These are phyloP conservation scores for Hirsutella rhossiliensis DNA, from an alignment of 2,329 filamentous ascomycete genomes.

Conservation along the genomic window DNA sequence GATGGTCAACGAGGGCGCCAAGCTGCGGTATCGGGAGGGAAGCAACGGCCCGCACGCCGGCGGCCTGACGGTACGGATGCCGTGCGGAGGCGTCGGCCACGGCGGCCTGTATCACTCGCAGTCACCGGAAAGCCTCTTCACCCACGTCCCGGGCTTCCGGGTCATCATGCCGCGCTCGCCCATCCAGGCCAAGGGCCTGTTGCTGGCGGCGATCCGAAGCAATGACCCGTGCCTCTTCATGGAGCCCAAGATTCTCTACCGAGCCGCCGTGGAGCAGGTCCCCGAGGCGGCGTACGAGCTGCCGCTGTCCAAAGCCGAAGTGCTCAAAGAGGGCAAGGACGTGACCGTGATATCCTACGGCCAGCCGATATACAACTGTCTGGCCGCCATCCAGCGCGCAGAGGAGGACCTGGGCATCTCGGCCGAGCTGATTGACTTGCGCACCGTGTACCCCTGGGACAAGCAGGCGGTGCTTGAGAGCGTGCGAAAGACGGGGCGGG, in stretches of 20 bases:
- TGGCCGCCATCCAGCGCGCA: slow-evolving; percentile 61
- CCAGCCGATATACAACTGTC: slow-evolving; percentile 77
- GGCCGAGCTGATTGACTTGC: slow-evolving; percentile 76
- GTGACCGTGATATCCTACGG: slow-evolving; percentile 82
- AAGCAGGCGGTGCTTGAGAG: slow-evolving; percentile 67
- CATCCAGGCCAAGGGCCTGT: slow-evolving; percentile 75
- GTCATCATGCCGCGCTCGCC: slow-evolving; percentile 82
- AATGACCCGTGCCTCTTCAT: slow-evolving; percentile 87
- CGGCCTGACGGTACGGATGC: slow-evolving; percentile 81
- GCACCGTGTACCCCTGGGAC: slow-evolving; percentile 90
- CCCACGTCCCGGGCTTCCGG: slow-evolving; percentile 72
- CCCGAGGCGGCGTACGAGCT: slow-evolving; percentile 71
- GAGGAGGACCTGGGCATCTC: slow-evolving; percentile 63
- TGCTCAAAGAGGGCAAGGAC: slow-evolving; percentile 68
- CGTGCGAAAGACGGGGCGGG: slow-evolving; percentile 76
- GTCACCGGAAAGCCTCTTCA: slow-evolving; percentile 78
- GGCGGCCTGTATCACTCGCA: slow-evolving; percentile 83
- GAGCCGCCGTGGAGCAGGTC: slow-evolving; percentile 84
- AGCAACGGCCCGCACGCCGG: slow-evolving; percentile 49
- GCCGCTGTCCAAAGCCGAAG: slow-evolving; percentile 73
- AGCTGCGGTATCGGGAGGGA: slow-evolving; percentile 69
- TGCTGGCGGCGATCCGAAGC: slow-evolving; percentile 63
- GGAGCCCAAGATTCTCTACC: slow-evolving; percentile 89
- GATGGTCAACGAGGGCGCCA: slow-evolving; percentile 85
- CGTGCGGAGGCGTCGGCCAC: slow-evolving; percentile 79